These are phyloP conservation scores for Botrytis byssoidea DNA, from an alignment of 2,329 filamentous ascomycete genomes.

Conservation along the genomic window DNA sequence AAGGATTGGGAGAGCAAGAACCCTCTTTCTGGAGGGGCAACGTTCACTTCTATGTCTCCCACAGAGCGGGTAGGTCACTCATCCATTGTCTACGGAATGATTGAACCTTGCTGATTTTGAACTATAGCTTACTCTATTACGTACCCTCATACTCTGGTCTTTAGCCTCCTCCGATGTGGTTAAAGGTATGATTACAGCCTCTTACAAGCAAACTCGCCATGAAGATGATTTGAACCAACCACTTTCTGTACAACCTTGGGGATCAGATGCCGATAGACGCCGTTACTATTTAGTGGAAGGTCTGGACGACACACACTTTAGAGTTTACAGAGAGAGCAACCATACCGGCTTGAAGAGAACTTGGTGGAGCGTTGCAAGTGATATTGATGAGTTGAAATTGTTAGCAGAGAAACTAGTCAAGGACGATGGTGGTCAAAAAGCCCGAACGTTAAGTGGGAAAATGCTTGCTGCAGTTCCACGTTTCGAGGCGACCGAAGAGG, in stretches of 20 bases:
- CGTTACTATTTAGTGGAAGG: slow-evolving; percentile 94
- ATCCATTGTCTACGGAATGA: neutral
- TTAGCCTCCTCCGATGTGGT: slow-evolving; percentile 84
- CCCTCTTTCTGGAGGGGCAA: slow-evolving; percentile 75
- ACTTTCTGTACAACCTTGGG: slow-evolving; percentile 87
- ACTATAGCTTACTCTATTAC: slow-evolving; percentile 19
- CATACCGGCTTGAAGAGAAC: slow-evolving; percentile 71
- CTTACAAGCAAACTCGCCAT: slow-evolving; percentile 84
- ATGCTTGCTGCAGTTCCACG: slow-evolving; percentile 79
- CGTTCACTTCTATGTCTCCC: slow-evolving; percentile 79
- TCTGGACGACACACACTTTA: slow-evolving; percentile 88
- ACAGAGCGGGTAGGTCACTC: slow-evolving; percentile 68
- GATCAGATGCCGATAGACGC: slow-evolving; percentile 82
- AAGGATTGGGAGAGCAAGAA: slow-evolving; percentile 78
- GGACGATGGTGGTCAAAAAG: slow-evolving; percentile 77
- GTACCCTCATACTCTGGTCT: slow-evolving; percentile 82
- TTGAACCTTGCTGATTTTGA: slow-evolving; percentile 4
- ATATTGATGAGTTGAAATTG: slow-evolving; percentile 77
- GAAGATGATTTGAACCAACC: slow-evolving; percentile 79
- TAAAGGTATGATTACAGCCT: slow-evolving; percentile 76
- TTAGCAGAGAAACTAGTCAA: slow-evolving; percentile 74
- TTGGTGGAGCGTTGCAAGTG: slow-evolving; percentile 92
- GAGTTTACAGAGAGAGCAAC: slow-evolving; percentile 92
- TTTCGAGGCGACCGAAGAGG: slow-evolving; percentile 91
- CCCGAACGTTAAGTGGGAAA: slow-evolving; percentile 72